Evolutionary conservation across 2,329 filamentous ascomycete genomes (phyloP).

Genomic region (Aspergillus persii): DNA sequence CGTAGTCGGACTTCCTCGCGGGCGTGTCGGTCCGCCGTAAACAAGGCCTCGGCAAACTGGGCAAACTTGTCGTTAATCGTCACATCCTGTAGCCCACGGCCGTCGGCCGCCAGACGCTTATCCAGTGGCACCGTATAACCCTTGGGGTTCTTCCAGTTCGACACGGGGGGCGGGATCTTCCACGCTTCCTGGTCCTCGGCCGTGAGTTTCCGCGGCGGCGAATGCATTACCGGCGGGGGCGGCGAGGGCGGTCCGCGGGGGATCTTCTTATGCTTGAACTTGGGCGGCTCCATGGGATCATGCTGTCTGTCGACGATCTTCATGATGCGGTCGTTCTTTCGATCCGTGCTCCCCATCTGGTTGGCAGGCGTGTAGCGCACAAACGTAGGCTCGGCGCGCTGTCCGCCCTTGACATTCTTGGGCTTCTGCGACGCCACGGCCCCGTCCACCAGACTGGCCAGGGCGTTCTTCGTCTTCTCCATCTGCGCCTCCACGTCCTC

Average conservation of each 20-base stretch:
- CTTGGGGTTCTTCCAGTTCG: slow-evolving; percentile 99
- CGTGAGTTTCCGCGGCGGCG: slow-evolving; percentile 88
- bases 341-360: slow-evolving; percentile 85
- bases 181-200: slow-evolving; percentile 96
- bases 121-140: slow-evolving; percentile 95
- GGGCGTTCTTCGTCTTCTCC: slow-evolving; percentile 81
- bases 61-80: slow-evolving; percentile 99
- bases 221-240: slow-evolving; percentile 91
- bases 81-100: slow-evolving; percentile 85
- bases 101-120: slow-evolving; percentile 91
- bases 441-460: slow-evolving; percentile 77
- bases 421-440: slow-evolving; percentile 91
- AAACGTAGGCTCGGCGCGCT: slow-evolving; percentile 81
- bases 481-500: slow-evolving; percentile 82
- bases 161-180: slow-evolving; percentile 86
- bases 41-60: slow-evolving; percentile 89
- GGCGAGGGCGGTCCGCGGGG: slow-evolving; percentile 88
- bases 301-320: slow-evolving; percentile 94
- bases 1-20: slow-evolving; percentile 93
- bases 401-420: slow-evolving; percentile 85
- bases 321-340: slow-evolving; percentile 93
- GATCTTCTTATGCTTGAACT: slow-evolving; percentile 99
- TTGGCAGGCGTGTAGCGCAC: slow-evolving; percentile 94
- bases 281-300: slow-evolving; percentile 95
- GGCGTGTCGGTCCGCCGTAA: slow-evolving; percentile 91